Base-by-base conservation (phyloP, 768 basidiomycete species). In the Pholiota conissans region DNA sequence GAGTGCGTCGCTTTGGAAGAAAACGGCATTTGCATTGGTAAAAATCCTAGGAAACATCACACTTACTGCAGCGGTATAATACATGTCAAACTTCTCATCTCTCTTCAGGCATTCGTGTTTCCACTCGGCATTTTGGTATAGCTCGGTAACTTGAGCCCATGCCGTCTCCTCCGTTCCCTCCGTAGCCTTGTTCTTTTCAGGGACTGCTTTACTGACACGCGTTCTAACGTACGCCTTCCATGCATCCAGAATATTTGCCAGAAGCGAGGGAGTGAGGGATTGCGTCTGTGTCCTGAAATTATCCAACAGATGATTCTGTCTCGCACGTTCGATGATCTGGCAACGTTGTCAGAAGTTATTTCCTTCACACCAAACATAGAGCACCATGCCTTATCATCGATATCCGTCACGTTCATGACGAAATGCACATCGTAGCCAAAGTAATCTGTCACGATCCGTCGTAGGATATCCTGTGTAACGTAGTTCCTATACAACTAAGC, bases 401-500 rank as follows among this genome's bases (percentile, higher is more conserved):
- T 97, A 73, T 99, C 96, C 4, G 97, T 99, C 64, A 99, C 85
- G 72, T 99, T 99, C 94, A 97, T 97, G 45, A 98, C 96, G 68
- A 98, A 97, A 71, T 98, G 93, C 55, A 99, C 90, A 69, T 98
- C 92, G 67, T 95, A 98, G 24, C 92, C 91, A 74, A 98, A 98
- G 74, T 96, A 98, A 75, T 98, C 94, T 0, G 88, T 80, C 79
- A 98, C 78, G 51, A 99, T 92, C 49, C 97, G 79, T 54, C 95
- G 81, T 34, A 98, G 77, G 61, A 96, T 84, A 71, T 98, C 95
- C 72, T 96, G 93, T 1, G 94, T 93, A 29, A 98, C 90, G 75
- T 99, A 99, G 78, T 97, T 98, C 67, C 96, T 97, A 62, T 37
- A 55, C 32, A 27, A 57, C 30, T 16, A 39, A 55, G 58, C 57